Evolutionary conservation across 2,329 filamentous ascomycete species (phyloP).

Genomic region (Didymella pomorum): DNA sequence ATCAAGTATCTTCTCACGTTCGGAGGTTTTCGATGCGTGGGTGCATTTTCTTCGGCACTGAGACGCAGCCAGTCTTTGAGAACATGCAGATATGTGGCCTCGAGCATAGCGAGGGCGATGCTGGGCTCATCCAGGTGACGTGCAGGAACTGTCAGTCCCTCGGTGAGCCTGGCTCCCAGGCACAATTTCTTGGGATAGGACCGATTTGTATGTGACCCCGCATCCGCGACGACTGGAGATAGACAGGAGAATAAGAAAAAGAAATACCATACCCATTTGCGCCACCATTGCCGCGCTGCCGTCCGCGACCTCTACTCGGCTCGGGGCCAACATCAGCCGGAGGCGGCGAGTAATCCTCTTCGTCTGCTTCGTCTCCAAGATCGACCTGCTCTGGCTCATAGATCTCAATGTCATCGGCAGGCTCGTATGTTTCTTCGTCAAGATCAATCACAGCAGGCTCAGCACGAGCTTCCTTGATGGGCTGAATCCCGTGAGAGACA

Average conservation of each 20-base stretch:
- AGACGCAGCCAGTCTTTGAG: background rate
- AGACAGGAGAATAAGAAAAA: conserved; percentile 18
- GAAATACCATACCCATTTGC: conserved; percentile 44
- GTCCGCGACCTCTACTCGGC: conserved; percentile 36
- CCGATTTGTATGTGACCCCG: background rate
- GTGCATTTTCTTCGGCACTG: background rate
- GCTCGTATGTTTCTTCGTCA: conserved; percentile 50
- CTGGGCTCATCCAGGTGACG: background rate
- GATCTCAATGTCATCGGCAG: conserved; percentile 51
- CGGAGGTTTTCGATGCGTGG: background rate
- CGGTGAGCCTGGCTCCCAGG: background rate
- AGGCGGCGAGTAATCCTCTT: conserved; percentile 57
- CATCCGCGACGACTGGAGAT: conserved; percentile 19
- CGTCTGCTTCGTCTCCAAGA: conserved; percentile 47
- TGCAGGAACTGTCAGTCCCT: background rate
- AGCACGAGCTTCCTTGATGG: conserved; percentile 29
- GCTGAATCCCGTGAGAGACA: conserved; percentile 37
- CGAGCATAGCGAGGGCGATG: background rate
- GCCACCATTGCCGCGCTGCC: conserved; percentile 34
- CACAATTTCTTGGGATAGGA: background rate
- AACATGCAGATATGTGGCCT: background rate
- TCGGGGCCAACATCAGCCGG: conserved; percentile 51
- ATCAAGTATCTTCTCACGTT: background rate
- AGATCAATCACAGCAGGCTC: conserved; percentile 46
- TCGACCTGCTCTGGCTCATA: conserved; percentile 46